Evolutionary conservation across 2,329 filamentous ascomycete species (phyloP).

Genomic region (Diaporthe sp.): DNA sequence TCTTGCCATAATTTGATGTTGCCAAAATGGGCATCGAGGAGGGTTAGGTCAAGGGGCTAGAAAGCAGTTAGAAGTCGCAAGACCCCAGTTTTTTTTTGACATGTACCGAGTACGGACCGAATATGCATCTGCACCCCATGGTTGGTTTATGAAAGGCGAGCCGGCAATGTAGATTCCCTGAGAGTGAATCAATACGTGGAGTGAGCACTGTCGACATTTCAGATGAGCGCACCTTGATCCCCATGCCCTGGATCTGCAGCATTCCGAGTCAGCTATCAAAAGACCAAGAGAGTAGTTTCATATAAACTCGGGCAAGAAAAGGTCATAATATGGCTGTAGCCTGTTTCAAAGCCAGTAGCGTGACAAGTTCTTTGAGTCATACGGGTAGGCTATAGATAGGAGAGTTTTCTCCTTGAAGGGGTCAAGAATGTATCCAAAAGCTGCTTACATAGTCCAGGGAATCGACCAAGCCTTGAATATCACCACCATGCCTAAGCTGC

Average conservation of each 20-base stretch:
- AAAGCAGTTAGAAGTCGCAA: slow-evolving; percentile 36
- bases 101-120: slow-evolving; percentile 38
- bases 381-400: neutral
- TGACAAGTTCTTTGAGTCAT: neutral
- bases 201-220: neutral
- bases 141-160: slow-evolving; percentile 69
- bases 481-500: slow-evolving; percentile 71
- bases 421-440: neutral
- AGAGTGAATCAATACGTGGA: neutral
- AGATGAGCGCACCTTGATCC: slow-evolving; percentile 60
- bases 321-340: too few species aligned
- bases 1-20: slow-evolving; percentile 66
- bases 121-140: slow-evolving; percentile 71
- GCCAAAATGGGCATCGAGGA: slow-evolving; percentile 71
- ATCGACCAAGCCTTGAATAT: slow-evolving; percentile 67
- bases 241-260: slow-evolving; percentile 64
- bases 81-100: neutral
- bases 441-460: slow-evolving; percentile 63
- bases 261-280: neutral
- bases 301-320: too few species aligned
- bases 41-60: slow-evolving; percentile 65
- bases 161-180: slow-evolving; percentile 71
- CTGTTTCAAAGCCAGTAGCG: neutral
- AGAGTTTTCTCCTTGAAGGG: neutral
- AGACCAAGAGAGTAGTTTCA: neutral